phyloP scores from a whole-genome alignment of 441 rosid genomes.

The Hura crepitans region DNA sequence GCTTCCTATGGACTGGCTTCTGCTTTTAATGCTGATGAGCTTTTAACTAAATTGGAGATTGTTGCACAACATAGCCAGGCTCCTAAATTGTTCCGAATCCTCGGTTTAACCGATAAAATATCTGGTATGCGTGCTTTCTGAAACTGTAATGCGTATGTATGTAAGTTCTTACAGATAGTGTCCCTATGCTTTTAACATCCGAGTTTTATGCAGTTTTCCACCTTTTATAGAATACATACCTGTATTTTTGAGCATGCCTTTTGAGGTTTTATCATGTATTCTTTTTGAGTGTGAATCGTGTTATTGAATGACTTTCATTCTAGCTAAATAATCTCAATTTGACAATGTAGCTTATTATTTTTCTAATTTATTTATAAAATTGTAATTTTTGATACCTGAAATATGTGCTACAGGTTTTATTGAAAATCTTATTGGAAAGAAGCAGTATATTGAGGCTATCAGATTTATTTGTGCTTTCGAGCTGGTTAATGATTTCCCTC shows the following conservation, averaged over 20 bases:
- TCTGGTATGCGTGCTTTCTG: constrained; percentile 28
- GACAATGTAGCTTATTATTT: constrained; percentile 5
- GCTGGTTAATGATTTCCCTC: constrained; percentile 30
- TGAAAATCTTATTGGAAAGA: constrained; percentile 27
- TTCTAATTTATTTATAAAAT: background rate
- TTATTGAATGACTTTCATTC: too few relatives aligned
- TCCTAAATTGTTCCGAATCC: constrained; percentile 26
- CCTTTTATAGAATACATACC: too few relatives aligned
- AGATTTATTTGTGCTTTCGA: constrained; percentile 34
- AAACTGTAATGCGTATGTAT: too few relatives aligned
- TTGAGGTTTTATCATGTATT: background rate
- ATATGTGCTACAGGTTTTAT: constrained; percentile 31
- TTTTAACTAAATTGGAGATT: constrained; percentile 24
- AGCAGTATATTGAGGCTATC: constrained; percentile 32
- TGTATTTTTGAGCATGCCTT: background rate
- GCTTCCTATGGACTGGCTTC: constrained; percentile 37
- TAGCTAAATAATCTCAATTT: background rate
- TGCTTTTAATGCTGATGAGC: constrained; percentile 30
- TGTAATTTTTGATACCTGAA: background rate
- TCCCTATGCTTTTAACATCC: background rate
- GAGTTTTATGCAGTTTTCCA: background rate
- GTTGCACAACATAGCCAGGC: constrained; percentile 29
- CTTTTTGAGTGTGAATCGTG: too few relatives aligned
- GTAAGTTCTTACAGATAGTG: too few relatives aligned
- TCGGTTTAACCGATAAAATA: constrained; percentile 31